These are phyloP conservation scores for Tolypocladium capitatum DNA, from an alignment of 2,329 filamentous ascomycete genomes.

Conservation along the genomic window DNA sequence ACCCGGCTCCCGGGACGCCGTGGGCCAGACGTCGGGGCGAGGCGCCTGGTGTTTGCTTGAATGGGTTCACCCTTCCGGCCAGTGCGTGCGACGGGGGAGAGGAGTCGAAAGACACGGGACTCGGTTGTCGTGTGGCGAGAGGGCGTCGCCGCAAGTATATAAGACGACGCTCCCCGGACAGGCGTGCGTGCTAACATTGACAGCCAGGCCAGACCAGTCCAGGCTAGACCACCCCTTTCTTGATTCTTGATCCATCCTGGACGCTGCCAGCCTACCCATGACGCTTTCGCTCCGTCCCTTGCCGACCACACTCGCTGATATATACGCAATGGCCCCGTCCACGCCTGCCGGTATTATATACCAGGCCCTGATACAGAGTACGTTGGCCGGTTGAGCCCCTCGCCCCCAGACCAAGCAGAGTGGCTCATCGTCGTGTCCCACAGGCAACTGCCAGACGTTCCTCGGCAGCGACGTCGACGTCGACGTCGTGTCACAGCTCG, in stretches of 20 bases:
- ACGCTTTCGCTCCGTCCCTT: neutral
- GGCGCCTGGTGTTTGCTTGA: neutral
- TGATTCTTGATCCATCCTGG: neutral
- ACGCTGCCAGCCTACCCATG: neutral
- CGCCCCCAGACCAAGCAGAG: too few relatives aligned
- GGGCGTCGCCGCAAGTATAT: neutral
- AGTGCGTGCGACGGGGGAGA: neutral
- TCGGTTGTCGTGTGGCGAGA: neutral
- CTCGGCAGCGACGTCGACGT: conserved; percentile 10
- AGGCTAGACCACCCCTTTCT: too few relatives aligned
- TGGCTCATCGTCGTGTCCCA: neutral
- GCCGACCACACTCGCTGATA: neutral
- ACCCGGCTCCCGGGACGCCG: neutral
- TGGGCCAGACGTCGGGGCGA: neutral
- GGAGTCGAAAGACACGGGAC: neutral
- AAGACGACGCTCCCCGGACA: neutral
- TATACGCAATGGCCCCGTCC: neutral
- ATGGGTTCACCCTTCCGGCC: neutral
- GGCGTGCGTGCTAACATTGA: neutral
- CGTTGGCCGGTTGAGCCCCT: neutral
- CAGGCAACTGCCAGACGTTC: conserved; percentile 16
- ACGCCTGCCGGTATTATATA: conserved; percentile 1
- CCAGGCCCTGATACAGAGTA: conserved; percentile 4
- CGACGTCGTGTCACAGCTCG: conserved; percentile 11
- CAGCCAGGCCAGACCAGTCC: neutral